These are phyloP conservation scores for Mallotus nudiflorus DNA, from an alignment of 345 rosid species.

Conservation along the genomic window DNA sequence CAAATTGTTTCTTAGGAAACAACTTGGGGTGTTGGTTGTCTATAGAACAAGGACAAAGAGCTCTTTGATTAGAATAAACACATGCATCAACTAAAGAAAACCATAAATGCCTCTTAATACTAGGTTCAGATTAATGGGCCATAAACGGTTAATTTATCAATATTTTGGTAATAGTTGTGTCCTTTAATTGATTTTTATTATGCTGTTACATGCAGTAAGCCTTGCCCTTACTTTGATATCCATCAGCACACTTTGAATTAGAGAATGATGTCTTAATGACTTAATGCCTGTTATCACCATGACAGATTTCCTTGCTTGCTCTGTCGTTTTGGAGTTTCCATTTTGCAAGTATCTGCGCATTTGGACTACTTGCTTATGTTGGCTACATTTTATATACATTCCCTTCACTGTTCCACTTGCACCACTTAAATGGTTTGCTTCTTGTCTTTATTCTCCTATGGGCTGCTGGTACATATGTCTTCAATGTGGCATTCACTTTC, in stretches of 20 bases:
- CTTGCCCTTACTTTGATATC: neutral
- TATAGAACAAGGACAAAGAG: no score
- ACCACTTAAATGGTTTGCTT: constrained; percentile 43
- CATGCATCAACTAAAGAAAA: neutral
- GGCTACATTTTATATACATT: constrained; percentile 46
- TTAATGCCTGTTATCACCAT: constrained; percentile 8
- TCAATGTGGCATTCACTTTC: constrained; percentile 44
- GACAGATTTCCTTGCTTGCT: constrained; percentile 44
- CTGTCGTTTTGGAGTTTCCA: constrained; percentile 48
- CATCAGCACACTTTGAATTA: neutral
- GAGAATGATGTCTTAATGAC: neutral
- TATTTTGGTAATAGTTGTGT: neutral
- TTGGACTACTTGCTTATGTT: constrained; percentile 50
- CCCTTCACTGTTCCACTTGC: constrained; percentile 48
- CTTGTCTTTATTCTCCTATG: constrained; percentile 50
- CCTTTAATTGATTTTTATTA: neutral
- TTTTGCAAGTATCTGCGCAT: constrained; percentile 50
- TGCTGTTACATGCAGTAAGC: neutral
- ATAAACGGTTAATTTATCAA: neutral
- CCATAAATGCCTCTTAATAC: neutral
- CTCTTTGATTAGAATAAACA: no score
- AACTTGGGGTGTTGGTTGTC: no score
- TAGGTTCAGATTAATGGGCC: neutral
- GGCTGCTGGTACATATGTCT: constrained; percentile 50
- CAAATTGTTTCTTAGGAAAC: no score